Evolutionary conservation across 805 yeast genomes (phyloP).

Genomic region (Zygoascus tannicola): DNA sequence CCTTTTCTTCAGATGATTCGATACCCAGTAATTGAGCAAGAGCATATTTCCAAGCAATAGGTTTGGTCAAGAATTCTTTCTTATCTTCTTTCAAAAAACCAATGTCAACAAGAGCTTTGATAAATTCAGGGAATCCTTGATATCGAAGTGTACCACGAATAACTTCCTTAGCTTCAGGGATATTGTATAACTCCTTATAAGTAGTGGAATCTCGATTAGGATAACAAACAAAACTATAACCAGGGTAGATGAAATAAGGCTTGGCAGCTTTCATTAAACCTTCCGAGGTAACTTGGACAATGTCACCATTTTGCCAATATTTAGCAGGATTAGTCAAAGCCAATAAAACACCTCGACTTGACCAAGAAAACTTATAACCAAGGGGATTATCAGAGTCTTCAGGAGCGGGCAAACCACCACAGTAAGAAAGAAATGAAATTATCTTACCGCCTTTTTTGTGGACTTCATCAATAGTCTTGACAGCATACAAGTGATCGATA

Average conservation of each 20-base stretch:
- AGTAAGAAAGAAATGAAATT: slow-evolving; percentile 87
- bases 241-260: slow-evolving; percentile 94
- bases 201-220: slow-evolving; percentile 98
- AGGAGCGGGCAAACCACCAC: slow-evolving; percentile 99
- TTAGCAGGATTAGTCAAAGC: slow-evolving; percentile 92
- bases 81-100: slow-evolving; percentile 82
- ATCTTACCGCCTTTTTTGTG: slow-evolving; percentile 87
- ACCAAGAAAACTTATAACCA: slow-evolving; percentile 99
- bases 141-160: slow-evolving; percentile 95
- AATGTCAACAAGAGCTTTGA: slow-evolving; percentile 87
- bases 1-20: slow-evolving; percentile 56
- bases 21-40: slow-evolving; percentile 68
- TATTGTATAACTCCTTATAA: slow-evolving; percentile 82
- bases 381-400: slow-evolving; percentile 96
- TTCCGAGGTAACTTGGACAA: slow-evolving; percentile 72
- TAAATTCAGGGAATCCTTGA: slow-evolving; percentile 98
- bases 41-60: slow-evolving; percentile 81
- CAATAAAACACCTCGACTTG: slow-evolving; percentile 93
- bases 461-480: slow-evolving; percentile 95
- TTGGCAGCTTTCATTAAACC: slow-evolving; percentile 91
- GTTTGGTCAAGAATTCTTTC: slow-evolving; percentile 44
- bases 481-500: slow-evolving; percentile 95
- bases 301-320: slow-evolving; percentile 77
- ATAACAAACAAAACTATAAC: slow-evolving; percentile 87
- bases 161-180: slow-evolving; percentile 96